These are phyloP conservation scores for Pichia cactophila DNA, from an alignment of 1,139 yeast species.

Conservation along the genomic window DNA sequence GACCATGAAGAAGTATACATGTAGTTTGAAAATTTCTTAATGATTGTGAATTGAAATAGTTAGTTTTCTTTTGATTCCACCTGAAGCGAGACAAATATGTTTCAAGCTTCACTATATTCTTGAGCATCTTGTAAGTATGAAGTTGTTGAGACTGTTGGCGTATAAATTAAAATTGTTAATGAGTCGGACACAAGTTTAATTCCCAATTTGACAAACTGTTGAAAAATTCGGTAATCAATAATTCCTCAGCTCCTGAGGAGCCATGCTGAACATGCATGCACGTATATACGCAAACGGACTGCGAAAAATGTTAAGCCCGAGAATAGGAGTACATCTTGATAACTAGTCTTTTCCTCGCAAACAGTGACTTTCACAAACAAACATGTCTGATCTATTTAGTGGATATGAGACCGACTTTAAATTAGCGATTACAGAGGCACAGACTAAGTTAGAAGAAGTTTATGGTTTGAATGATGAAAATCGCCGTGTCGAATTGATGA, in stretches of 20 bases:
- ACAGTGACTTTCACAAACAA: neutral
- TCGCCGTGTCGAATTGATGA: conserved; percentile 44
- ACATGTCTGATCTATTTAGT: conserved; percentile 54
- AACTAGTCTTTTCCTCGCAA: no score
- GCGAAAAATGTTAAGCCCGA: neutral
- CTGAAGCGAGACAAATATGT: neutral
- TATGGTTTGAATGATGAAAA: conserved; percentile 45
- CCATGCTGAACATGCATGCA: no score
- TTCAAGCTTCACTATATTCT: neutral
- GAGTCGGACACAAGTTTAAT: neutral
- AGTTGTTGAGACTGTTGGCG: no score
- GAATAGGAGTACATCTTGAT: no score
- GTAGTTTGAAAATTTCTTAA: conserved; percentile 15
- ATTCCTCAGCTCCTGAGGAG: neutral
- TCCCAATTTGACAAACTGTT: neutral
- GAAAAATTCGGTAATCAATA: neutral
- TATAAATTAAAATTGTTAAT: no score
- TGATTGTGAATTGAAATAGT: neutral
- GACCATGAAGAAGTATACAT: conserved; percentile 51
- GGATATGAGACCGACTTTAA: conserved; percentile 72
- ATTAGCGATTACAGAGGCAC: conserved; percentile 63
- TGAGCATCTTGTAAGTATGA: neutral
- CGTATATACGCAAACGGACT: neutral
- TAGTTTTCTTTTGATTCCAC: neutral
- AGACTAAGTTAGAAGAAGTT: conserved; percentile 55